phyloP scores from a whole-genome alignment of 257 asterid genomes.

The Verbascum thapsus region DNA sequence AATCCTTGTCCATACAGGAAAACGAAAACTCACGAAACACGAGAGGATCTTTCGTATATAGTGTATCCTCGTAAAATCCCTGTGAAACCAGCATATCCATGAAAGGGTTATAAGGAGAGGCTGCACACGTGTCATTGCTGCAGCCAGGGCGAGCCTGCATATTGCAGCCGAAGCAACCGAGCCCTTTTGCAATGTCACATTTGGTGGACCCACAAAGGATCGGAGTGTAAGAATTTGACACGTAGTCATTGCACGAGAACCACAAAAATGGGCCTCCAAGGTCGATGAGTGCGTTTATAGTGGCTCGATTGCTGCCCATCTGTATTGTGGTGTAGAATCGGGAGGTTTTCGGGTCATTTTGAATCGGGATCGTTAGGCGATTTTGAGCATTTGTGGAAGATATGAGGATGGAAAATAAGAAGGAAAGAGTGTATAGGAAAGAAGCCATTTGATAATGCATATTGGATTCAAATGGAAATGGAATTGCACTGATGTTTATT shows the following conservation, averaged over 20 bases:
- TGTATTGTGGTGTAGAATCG: constrained; percentile 45
- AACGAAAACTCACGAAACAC: constrained; percentile 18
- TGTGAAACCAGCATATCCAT: constrained; percentile 22
- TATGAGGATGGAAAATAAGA: constrained; percentile 25
- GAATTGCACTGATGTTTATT: no score
- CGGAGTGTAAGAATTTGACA: constrained; percentile 39
- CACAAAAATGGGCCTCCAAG: constrained; percentile 45
- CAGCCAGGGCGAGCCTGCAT: constrained; percentile 46
- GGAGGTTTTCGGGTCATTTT: constrained; percentile 37
- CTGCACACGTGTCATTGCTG: constrained; percentile 43
- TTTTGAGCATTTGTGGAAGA: constrained; percentile 31
- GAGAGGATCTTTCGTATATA: not conserved
- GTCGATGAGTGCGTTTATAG: constrained; percentile 41
- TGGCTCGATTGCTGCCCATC: constrained; percentile 42
- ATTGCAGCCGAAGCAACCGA: constrained; percentile 41
- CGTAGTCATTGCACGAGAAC: constrained; percentile 43
- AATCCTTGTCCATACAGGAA: constrained; percentile 34
- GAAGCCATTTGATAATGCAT: constrained; percentile 40
- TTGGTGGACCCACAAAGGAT: constrained; percentile 37
- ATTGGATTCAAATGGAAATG: no score
- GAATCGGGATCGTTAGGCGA: constrained; percentile 33
- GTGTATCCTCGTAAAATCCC: constrained; percentile 37
- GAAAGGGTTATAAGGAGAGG: constrained; percentile 41
- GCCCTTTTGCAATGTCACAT: constrained; percentile 29
- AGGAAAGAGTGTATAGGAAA: not conserved